phyloP scores from a whole-genome alignment of 768 basidiomycete species.

The Trametes meyenii region DNA sequence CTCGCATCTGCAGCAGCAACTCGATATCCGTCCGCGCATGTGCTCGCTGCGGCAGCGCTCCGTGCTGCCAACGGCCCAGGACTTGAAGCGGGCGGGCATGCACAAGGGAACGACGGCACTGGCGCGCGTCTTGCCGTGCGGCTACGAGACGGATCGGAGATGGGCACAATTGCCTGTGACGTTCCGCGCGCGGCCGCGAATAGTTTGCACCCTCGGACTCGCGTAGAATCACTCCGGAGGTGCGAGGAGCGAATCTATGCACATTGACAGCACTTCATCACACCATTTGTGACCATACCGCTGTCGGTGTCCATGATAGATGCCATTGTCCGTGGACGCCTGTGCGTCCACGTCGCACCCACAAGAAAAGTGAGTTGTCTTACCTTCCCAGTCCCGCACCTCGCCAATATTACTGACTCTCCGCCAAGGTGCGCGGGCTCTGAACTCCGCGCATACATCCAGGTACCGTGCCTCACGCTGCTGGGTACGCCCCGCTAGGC shows the following conservation, averaged over 20 bases:
- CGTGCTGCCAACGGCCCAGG: neutral
- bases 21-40: neutral
- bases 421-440: neutral
- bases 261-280: neutral
- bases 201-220: neutral
- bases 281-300: neutral
- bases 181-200: neutral
- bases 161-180: constrained; percentile 1
- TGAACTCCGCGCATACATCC: neutral
- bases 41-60: neutral
- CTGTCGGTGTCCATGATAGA: neutral
- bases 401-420: neutral
- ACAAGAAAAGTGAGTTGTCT: neutral
- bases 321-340: neutral
- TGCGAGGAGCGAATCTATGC: neutral
- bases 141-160: neutral
- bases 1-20: neutral
- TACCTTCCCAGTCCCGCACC: neutral
- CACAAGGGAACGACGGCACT: neutral
- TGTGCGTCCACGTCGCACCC: neutral
- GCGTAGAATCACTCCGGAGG: neutral
- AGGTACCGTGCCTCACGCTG: neutral
- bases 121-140: neutral
- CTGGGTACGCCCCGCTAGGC: neutral
- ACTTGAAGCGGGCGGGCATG: no score